Evolutionary conservation across 2,329 filamentous ascomycete genomes (phyloP), one percentile per base, ranked within the genome.

Genomic region (Exophiala viscosa): DNA sequence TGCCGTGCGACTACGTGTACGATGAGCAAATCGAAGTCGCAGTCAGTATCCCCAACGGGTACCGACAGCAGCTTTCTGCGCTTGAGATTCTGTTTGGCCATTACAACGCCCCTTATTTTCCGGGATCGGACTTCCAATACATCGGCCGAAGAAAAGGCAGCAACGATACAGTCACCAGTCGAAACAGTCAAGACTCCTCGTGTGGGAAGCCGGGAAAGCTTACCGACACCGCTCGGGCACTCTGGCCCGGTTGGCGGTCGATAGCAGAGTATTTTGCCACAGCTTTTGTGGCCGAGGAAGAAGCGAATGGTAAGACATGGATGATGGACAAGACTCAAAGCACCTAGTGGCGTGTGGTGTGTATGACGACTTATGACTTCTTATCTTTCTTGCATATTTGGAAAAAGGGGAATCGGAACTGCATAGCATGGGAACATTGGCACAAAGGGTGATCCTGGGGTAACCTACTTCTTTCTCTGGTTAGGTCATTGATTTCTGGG

Each of bases 231-330:
- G 88, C 91, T 1, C 76, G 92, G 57, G 80, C 86, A 62, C 74
- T 99, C 18, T 97, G 93, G 93, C 89, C 95, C 67, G 93, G 90
- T 3, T 90, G 90, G 61, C 80, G 93, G 49, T 88, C 89, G 28
- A 80, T 97, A 62, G 90, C 96, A 67, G 93, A 97, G 70, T 99
- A 97, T 68, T 92, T 92, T 1, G 80, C 88, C 44, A 93, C 97
- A 68, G 90, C 95, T 23, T 97, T 97, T 64, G 89, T 90, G 0
- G 80, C 96, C 10, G 93, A 99, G 70, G 93, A 99, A 72, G 87
- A 91, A 62, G 90, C 90, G 31, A 97, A 97, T 67, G 92, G 92
- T 4, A 74, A 93, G 65, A 89, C 87, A 13, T 99, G 93, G 93
- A 97, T 96, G 92, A 73, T 76, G 57, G 76, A 79, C 34, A 62